phyloP scores from a whole-genome alignment of 108 stramenopile genomes.

The Phaeodactylum tricornutum region DNA sequence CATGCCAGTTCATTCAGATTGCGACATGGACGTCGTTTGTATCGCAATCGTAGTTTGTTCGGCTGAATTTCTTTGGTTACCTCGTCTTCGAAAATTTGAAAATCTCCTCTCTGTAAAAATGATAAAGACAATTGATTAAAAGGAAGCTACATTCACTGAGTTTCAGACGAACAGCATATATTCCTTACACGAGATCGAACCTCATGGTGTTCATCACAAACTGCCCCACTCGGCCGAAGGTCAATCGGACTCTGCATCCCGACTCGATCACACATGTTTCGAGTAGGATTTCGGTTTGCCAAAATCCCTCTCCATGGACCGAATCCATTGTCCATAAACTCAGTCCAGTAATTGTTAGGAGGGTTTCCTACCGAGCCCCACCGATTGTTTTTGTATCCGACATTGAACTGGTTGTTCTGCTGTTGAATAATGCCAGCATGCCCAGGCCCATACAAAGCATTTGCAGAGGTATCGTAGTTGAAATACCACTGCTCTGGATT shows the following conservation, averaged over 20 bases:
- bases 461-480: constrained; percentile 27
- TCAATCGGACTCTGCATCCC: constrained; percentile 71
- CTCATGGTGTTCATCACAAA: constrained; percentile 41
- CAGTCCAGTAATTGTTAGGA: constrained; percentile 30
- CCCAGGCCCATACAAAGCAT: constrained; percentile 32
- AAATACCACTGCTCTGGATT: constrained; percentile 25
- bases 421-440: constrained; percentile 10
- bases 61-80: constrained; percentile 16
- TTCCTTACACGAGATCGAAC: constrained; percentile 25
- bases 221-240: constrained; percentile 32
- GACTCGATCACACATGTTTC: constrained; percentile 31
- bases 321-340: constrained; percentile 27
- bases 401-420: constrained; percentile 1
- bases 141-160: not conserved
- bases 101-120: constrained; percentile 25
- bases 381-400: constrained; percentile 30
- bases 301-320: constrained; percentile 34
- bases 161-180: not conserved
- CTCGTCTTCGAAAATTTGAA: constrained; percentile 6
- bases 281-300: constrained; percentile 7
- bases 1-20: constrained; percentile 15
- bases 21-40: constrained; percentile 26
- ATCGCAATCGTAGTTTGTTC: constrained; percentile 33
- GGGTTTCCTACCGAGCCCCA: constrained; percentile 16
- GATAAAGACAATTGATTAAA: not conserved